A percentile compares a stretch with the other conserved stretches of the same genome.
Evolutionary conservation across 108 stramenopile species (phyloP).

Genomic region (Fistulifera pelliculosa): DNA sequence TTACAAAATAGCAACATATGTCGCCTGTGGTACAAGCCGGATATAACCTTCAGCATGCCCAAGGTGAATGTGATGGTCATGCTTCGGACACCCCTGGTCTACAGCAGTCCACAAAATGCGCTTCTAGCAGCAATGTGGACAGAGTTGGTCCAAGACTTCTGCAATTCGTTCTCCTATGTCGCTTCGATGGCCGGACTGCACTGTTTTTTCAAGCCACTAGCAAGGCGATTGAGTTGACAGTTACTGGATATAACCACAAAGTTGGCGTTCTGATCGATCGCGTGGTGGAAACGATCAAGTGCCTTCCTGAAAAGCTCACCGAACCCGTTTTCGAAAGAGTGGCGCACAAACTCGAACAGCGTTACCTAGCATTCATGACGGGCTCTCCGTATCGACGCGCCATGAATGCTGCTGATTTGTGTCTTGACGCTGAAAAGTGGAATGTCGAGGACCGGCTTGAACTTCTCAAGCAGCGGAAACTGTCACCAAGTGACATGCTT

Average conservation of each 20-base stretch:
- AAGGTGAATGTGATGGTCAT: constrained; percentile 53
- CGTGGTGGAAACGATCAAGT: constrained; percentile 24
- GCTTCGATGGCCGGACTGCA: constrained; percentile 61
- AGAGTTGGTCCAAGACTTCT: constrained; percentile 37
- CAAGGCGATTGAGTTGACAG: constrained; percentile 29
- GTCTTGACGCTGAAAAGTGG: constrained; percentile 33
- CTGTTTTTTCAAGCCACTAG: constrained; percentile 19
- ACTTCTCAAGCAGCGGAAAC: constrained; percentile 5
- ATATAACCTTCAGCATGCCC: constrained; percentile 64
- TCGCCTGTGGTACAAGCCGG: constrained; percentile 65
- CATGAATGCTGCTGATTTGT: constrained; percentile 39
- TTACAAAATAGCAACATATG: constrained; percentile 12
- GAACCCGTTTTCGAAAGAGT: constrained; percentile 47
- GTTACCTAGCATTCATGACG: constrained; percentile 43
- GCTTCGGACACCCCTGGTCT: constrained; percentile 26
- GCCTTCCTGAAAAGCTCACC: constrained; percentile 12
- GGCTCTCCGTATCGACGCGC: constrained; percentile 64
- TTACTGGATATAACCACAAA: constrained; percentile 79
- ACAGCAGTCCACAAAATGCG: constrained; percentile 14
- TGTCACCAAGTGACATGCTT: constrained; percentile 27
- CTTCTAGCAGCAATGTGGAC: constrained; percentile 19
- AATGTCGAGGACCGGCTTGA: constrained; percentile 36
- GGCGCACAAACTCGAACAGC: constrained; percentile 32
- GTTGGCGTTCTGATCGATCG: constrained; percentile 43
- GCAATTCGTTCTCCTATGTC: constrained; percentile 55